Evolutionary conservation across 78 protist genomes (phyloP).

Genomic region (Speleostelium caveatum): DNA sequence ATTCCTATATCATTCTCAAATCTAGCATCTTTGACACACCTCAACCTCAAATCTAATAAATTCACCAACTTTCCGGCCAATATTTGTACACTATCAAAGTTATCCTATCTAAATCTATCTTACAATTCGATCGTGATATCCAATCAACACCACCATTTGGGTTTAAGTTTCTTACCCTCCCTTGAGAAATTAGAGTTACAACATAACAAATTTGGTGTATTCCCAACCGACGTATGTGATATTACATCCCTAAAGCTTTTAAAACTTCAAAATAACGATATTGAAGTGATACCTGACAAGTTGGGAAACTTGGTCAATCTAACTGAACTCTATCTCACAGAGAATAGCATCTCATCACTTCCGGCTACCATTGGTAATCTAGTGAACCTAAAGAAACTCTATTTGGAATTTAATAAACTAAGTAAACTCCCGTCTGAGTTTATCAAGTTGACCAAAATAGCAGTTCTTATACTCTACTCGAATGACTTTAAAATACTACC

Average conservation of each 20-base stretch:
- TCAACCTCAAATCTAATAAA: slow-evolving; percentile 33
- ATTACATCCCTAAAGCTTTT: background rate
- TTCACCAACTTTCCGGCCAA: slow-evolving; percentile 52
- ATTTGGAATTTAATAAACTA: slow-evolving; percentile 53
- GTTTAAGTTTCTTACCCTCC: slow-evolving; percentile 12
- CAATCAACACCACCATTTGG: background rate
- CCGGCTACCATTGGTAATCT: slow-evolving; percentile 39
- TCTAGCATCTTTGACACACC: background rate
- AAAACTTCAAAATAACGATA: slow-evolving; percentile 47
- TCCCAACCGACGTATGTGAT: slow-evolving; percentile 42
- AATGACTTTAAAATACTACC: slow-evolving; percentile 35
- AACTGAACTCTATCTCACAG: slow-evolving; percentile 22
- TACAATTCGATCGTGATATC: background rate
- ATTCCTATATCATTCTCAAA: slow-evolving; percentile 30
- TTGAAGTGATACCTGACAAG: slow-evolving; percentile 15
- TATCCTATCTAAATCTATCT: slow-evolving; percentile 18
- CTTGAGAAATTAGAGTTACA: slow-evolving; percentile 24
- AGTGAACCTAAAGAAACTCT: slow-evolving; percentile 12
- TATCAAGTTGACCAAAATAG: slow-evolving; percentile 8
- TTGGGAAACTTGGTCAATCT: slow-evolving; percentile 10
- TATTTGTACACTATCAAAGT: slow-evolving; percentile 17
- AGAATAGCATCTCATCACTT: slow-evolving; percentile 32
- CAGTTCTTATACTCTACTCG: slow-evolving; percentile 36
- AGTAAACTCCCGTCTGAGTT: slow-evolving; percentile 6
- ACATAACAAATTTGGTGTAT: slow-evolving; percentile 53